These are phyloP conservation scores for Didymella arachidicola DNA, from an alignment of 2,329 filamentous ascomycete species.

Conservation along the genomic window DNA sequence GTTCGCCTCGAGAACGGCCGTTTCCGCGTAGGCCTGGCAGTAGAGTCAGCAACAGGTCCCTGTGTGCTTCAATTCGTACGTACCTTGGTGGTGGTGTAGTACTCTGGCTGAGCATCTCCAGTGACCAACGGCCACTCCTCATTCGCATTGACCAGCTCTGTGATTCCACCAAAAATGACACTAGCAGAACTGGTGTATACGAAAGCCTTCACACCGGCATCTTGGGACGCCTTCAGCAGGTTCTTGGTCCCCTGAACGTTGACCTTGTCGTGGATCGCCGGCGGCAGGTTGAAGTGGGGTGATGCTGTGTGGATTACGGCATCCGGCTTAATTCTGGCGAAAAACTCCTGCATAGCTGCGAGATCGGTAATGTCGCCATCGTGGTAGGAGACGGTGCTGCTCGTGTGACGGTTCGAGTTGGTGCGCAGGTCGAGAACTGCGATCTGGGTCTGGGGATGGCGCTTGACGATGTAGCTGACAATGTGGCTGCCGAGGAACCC, in stretches of 20 bases:
- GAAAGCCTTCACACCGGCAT: constrained; percentile 60
- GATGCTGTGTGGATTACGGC: constrained; percentile 61
- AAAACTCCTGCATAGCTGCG: constrained; percentile 52
- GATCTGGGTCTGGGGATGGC: constrained; percentile 53
- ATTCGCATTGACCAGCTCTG: constrained; percentile 59
- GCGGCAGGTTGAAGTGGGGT: constrained; percentile 51
- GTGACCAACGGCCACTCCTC: constrained; percentile 57
- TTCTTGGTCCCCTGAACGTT: constrained; percentile 61
- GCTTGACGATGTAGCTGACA: constrained; percentile 55
- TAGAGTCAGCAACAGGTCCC: constrained; percentile 1
- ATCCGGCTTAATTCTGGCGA: constrained; percentile 55
- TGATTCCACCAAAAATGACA: constrained; percentile 56
- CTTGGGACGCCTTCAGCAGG: constrained; percentile 57
- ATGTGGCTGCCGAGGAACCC: constrained; percentile 62
- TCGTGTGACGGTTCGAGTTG: constrained; percentile 50
- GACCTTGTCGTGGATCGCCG: constrained; percentile 58
- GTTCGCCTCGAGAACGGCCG: constrained; percentile 59
- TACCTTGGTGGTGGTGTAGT: constrained; percentile 61
- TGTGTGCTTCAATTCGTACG: neutral
- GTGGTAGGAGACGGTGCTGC: constrained; percentile 57
- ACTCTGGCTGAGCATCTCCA: constrained; percentile 58
- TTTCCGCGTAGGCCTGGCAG: constrained; percentile 55
- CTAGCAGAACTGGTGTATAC: constrained; percentile 62
- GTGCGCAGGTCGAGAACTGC: constrained; percentile 59
- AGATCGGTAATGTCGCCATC: constrained; percentile 60